Evolutionary conservation across 192 early-diverging fungal genomes (phyloP).

Genomic region (Fimicolochytrium jonesii): DNA sequence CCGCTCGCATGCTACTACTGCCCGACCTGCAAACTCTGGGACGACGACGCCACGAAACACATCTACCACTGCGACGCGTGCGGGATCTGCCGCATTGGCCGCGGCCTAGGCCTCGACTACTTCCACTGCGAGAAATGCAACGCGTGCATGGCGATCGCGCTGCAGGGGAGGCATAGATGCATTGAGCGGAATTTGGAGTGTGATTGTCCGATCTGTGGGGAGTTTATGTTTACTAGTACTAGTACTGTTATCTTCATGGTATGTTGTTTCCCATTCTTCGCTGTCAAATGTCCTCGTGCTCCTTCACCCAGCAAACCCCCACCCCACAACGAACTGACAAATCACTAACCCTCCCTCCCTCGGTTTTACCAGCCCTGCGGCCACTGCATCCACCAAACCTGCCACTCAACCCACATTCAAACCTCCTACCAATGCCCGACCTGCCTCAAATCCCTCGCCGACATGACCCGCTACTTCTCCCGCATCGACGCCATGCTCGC

Average conservation of each 20-base stretch:
- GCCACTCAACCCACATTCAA: slow-evolving; percentile 77
- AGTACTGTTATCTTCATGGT: slow-evolving; percentile 81
- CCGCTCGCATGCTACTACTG: slow-evolving; percentile 81
- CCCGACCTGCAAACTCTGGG: slow-evolving; percentile 84
- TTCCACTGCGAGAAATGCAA: slow-evolving; percentile 92
- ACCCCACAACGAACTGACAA: not conserved
- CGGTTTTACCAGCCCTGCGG: slow-evolving; percentile 65
- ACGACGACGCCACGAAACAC: slow-evolving; percentile 72
- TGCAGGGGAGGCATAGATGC: slow-evolving; percentile 79
- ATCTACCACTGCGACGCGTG: slow-evolving; percentile 95
- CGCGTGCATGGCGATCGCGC: slow-evolving; percentile 76
- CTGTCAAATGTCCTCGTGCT: not conserved
- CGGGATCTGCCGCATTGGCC: slow-evolving; percentile 87
- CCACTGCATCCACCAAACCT: slow-evolving; percentile 87
- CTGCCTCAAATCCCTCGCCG: slow-evolving; percentile 84
- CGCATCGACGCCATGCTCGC: slow-evolving; percentile 79
- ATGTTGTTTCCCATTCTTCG: slow-evolving; percentile 14
- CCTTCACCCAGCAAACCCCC: not conserved
- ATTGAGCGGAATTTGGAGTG: slow-evolving; percentile 86
- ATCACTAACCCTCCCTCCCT: not conserved
- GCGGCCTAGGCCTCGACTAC: slow-evolving; percentile 72
- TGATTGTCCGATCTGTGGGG: slow-evolving; percentile 96
- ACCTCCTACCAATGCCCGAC: slow-evolving; percentile 95
- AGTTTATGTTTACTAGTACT: slow-evolving; percentile 88
- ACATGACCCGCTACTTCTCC: slow-evolving; percentile 76